Base-by-base conservation (phyloP, 2,329 filamentous ascomycete genomes). In the Thermomyces lanuginosus region DNA sequence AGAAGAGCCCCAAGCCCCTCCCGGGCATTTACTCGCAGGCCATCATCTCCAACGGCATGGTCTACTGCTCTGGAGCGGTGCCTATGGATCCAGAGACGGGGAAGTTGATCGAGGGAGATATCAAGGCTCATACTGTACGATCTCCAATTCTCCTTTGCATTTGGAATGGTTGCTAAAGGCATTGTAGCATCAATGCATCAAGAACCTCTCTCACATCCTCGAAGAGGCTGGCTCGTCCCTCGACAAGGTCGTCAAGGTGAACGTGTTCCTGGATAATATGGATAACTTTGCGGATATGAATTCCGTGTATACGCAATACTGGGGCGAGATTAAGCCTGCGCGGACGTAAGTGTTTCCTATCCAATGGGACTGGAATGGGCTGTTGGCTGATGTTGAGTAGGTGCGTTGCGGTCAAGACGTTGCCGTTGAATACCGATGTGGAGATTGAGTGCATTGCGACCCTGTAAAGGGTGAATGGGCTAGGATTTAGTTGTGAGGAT, bases 381-480 rank as follows among this genome's bases (percentile, higher is more conserved):
- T 14, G 9, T 17, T 12, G 1, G 11, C 14, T 12, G 10, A 16
- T 26, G 13, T 19, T 20, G 4, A 10, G 9, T 33, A 50, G 43
- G 16, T 92, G 82, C 49, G 81, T 92, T 28, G 82, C 82, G 4
- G 84, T 91, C 38, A 84, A 89, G 65, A 72, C 79, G 42, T 66
- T 92, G 37, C 83, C 83, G 34, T 82, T 84, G 65, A 73, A 74
- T 30, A 82, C 83, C 21, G 74, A 82, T 33, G 73, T 92, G 13
- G 83, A 92, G 65, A 89, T 92, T 49, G 82, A 92, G 66, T 79
- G 73, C 50, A 77, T 89, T 61, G 82, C 82, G 30, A 62, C 77
- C 29, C 64, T 73, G 36, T 73, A 54, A n/a, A n/a, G n/a, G n/a
- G n/a, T n/a, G n/a, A n/a, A n/a, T n/a, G n/a, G n/a, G n/a, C n/a